phyloP scores from a whole-genome alignment of 2,329 filamentous ascomycete genomes.

The Colletotrichum horii region DNA sequence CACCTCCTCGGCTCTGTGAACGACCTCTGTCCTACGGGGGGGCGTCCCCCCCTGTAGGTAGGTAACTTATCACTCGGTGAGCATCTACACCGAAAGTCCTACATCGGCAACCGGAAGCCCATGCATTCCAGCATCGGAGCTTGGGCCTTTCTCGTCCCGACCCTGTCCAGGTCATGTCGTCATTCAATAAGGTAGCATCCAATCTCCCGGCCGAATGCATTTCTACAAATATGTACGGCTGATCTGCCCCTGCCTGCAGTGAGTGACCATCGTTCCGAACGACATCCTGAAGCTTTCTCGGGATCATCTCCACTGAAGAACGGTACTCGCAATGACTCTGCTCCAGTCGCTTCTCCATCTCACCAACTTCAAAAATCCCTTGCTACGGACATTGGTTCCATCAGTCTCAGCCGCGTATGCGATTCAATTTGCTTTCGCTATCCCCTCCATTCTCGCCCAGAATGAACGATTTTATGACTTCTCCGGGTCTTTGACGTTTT shows the following conservation, averaged over 20 bases:
- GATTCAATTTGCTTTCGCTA: slow-evolving; percentile 65
- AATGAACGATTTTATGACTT: slow-evolving; percentile 73
- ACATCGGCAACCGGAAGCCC: neutral
- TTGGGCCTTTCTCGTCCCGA: neutral
- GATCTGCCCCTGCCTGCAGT: no score
- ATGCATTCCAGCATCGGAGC: neutral
- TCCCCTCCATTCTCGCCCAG: slow-evolving; percentile 65
- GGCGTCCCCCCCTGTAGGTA: no score
- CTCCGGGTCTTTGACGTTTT: slow-evolving; percentile 69
- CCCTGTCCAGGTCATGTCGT: slow-evolving; percentile 9
- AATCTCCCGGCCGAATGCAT: neutral
- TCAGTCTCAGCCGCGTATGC: slow-evolving; percentile 66
- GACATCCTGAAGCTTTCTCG: neutral
- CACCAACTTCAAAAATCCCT: slow-evolving; percentile 66
- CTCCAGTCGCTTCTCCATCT: slow-evolving; percentile 56
- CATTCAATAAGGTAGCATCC: neutral
- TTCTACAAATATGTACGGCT: neutral
- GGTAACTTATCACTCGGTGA: neutral
- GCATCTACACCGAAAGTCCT: neutral
- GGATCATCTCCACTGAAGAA: neutral
- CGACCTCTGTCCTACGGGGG: no score
- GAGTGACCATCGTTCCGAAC: neutral
- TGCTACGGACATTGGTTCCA: slow-evolving; percentile 67
- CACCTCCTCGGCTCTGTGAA: no score
- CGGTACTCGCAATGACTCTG: slow-evolving; percentile 32